Conservation (phyloP, 2,329 filamentous ascomycete genomes). For the Fusarium mexicanum region DNA sequence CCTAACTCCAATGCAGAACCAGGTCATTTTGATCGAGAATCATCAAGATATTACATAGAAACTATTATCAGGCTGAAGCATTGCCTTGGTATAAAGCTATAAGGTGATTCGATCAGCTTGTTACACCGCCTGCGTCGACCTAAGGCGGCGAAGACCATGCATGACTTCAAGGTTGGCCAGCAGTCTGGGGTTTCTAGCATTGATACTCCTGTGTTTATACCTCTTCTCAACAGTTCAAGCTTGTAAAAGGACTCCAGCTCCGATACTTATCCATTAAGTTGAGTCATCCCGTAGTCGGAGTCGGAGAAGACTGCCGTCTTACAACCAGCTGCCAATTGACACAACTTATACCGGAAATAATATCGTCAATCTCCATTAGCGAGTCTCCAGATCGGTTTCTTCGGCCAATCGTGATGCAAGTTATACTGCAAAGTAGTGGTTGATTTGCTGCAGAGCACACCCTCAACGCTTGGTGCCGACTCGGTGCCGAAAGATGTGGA, state of each 20-base stretch:
- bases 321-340: not conserved
- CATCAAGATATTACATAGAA: not conserved
- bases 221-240: not conserved
- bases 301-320: not conserved
- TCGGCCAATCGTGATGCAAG: not conserved
- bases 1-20: not conserved
- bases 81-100: not conserved
- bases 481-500: slow-evolving; percentile 27
- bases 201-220: too few relatives aligned
- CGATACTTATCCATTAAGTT: not conserved
- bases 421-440: not conserved
- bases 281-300: slow-evolving; percentile 1
- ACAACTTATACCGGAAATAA: slow-evolving; percentile 1
- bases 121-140: not conserved
- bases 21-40: not conserved
- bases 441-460: not conserved
- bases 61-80: not conserved
- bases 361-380: not conserved
- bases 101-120: not conserved
- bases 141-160: not conserved
- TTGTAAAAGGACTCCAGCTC: not conserved
- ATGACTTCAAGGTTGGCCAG: not conserved
- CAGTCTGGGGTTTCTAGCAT: not conserved
- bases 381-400: not conserved
- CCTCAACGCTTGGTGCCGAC: slow-evolving; percentile 10